Evolutionary conservation across 2,329 filamentous ascomycete species (phyloP).

Genomic region (Cytospora piceicola): DNA sequence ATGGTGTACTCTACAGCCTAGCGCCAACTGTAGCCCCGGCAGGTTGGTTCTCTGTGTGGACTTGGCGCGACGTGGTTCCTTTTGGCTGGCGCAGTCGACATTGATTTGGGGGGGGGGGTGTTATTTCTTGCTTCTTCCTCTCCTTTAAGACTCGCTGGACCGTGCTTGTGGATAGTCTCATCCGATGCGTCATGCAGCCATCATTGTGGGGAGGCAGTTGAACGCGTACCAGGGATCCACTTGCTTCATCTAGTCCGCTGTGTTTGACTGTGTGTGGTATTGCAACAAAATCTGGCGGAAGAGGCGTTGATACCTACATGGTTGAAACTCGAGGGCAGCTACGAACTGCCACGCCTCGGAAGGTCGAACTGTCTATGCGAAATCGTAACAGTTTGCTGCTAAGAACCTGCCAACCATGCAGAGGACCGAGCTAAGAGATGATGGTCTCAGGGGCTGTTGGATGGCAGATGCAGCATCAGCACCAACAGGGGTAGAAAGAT

Average conservation of each 20-base stretch:
- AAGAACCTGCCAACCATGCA: constrained; percentile 7
- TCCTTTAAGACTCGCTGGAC: constrained; percentile 4
- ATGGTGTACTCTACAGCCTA: not conserved
- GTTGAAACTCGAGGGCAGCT: not conserved
- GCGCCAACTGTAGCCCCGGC: not conserved
- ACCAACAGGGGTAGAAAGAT: constrained; percentile 19
- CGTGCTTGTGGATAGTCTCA: constrained; percentile 15
- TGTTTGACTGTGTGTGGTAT: not conserved
- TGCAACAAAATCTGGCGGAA: not conserved
- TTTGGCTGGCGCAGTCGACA: not conserved
- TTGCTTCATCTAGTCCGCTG: constrained; percentile 18
- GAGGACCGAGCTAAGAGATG: constrained; percentile 11
- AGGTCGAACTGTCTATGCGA: not conserved
- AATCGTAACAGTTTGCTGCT: not conserved
- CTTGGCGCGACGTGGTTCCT: constrained; percentile 1
- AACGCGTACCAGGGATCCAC: constrained; percentile 22
- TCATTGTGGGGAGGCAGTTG: constrained; percentile 17
- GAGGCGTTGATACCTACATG: not conserved
- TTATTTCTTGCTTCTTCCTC: not conserved
- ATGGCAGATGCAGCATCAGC: constrained; percentile 14
- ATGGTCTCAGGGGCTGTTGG: constrained; percentile 8
- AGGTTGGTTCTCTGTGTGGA: not conserved
- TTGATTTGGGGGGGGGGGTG: too few species aligned
- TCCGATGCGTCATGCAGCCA: constrained; percentile 26
- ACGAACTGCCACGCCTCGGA: not conserved